Conservation (phyloP, 2,329 filamentous ascomycete genomes). For the Xylaria sp. region DNA sequence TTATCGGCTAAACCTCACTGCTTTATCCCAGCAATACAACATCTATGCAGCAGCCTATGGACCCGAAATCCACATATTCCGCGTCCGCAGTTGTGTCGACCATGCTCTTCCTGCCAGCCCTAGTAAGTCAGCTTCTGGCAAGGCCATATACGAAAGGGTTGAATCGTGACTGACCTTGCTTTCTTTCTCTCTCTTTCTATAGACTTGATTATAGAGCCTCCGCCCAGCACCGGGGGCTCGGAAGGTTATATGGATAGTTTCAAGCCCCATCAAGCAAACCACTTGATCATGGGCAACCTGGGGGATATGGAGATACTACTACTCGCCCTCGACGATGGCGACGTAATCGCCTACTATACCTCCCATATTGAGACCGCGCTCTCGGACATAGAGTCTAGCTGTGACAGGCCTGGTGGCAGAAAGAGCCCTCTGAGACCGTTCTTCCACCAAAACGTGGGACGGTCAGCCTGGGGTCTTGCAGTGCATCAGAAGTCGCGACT, state of each 20-base stretch:
- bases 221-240: slow-evolving; percentile 36
- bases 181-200: neutral
- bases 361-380: slow-evolving; percentile 39
- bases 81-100: slow-evolving; percentile 40
- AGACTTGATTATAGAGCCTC: slow-evolving; percentile 46
- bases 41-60: slow-evolving; percentile 58
- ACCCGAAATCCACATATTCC: slow-evolving; percentile 53
- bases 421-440: slow-evolving; percentile 40
- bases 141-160: neutral
- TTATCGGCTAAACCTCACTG: slow-evolving; percentile 52
- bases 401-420: slow-evolving; percentile 22
- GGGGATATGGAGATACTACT: slow-evolving; percentile 66
- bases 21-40: slow-evolving; percentile 54
- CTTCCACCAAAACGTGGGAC: slow-evolving; percentile 69
- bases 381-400: slow-evolving; percentile 20
- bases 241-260: slow-evolving; percentile 48
- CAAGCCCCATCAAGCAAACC: slow-evolving; percentile 60
- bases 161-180: neutral
- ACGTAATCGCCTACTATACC: slow-evolving; percentile 66
- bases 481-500: slow-evolving; percentile 76
- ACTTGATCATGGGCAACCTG: slow-evolving; percentile 62
- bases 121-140: slow-evolving; percentile 5
- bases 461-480: slow-evolving; percentile 83
- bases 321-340: slow-evolving; percentile 67
- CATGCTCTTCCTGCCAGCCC: slow-evolving; percentile 46